phyloP scores from a whole-genome alignment of 176 grass and related monocot species.

The Puya raimondii region DNA sequence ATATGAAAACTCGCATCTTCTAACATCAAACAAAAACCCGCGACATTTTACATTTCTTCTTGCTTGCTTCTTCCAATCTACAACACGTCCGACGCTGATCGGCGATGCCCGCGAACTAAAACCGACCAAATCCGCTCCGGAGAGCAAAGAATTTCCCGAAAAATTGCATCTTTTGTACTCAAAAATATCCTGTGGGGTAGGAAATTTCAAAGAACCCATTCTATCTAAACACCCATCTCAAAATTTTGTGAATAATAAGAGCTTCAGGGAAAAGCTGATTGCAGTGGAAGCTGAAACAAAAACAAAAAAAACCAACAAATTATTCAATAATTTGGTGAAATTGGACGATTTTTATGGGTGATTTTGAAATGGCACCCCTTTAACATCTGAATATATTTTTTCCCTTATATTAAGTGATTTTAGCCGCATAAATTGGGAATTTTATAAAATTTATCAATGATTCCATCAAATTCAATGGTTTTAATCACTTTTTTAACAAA shows the following conservation, averaged over 20 bases:
- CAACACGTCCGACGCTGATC: constrained; percentile 4
- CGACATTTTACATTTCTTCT: neutral
- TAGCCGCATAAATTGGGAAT: too few relatives aligned
- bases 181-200: constrained; percentile 17
- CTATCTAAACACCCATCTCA: neutral
- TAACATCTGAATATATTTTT: too few relatives aligned
- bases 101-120: constrained; percentile 29
- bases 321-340: too few relatives aligned
- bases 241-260: neutral
- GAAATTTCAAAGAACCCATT: constrained; percentile 43
- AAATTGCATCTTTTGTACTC: constrained; percentile 34
- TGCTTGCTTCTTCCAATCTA: constrained; percentile 12
- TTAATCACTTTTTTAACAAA: too few relatives aligned
- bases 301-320: neutral
- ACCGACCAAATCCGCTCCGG: constrained; percentile 40
- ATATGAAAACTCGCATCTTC: neutral
- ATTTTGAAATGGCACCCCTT: too few relatives aligned
- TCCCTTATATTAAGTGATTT: too few relatives aligned
- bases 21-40: constrained; percentile 6
- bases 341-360: too few relatives aligned
- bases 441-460: too few relatives aligned
- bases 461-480: too few relatives aligned
- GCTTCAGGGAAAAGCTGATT: neutral
- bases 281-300: neutral
- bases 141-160: constrained; percentile 14